Evolutionary conservation across 305 asterid genomes (phyloP), one percentile per base, ranked within the genome.

Genomic region (Plantago lanceolata): DNA sequence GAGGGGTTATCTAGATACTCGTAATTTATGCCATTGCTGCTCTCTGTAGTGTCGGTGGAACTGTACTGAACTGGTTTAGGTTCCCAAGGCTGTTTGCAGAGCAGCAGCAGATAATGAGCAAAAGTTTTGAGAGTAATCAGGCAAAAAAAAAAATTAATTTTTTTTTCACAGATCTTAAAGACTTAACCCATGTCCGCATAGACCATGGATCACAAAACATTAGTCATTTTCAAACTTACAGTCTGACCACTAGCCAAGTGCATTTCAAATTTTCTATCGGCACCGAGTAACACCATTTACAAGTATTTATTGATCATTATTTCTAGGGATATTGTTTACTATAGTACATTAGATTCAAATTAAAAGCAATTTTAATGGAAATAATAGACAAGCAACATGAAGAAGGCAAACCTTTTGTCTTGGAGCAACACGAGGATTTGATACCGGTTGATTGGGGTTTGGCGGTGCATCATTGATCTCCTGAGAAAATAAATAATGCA

Each of bases 391-490:
- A 18, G 33, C 26, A 53, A 68, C 26, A 11, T 62, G 63, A 12
- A 21, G 55, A 66, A 17, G 14, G 29, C 67, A 59, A 77, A 93
- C 99, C 97, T 93, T 85, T 57, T 88, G 87, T 82, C 75, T 81
- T 31, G 94, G 90, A 24, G 84, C 83, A 51, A 81, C 0, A 33
- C 83, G 89, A 20, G 95, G 86, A 76, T 84, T 84, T 59, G 97
- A 71, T 59, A 93, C 71, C 5, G 95, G 90, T 66, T 87, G 99
- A 75, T 86, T 79, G 15, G 97, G 97, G 80, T 93, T 90, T 37
- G 99, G 96, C 26, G 97, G 96, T 61, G 89, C 87, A 71, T 93
- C 99, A 68, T 86, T 84, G 72, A 87, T 84, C 58, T 93, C 97
- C 99, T 90, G 87, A 73, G 51, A 79, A 65, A 59, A 56, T 44